These are phyloP conservation scores for Cyclostephanos invisitatus DNA, from an alignment of 108 stramenopile species.

Conservation along the genomic window DNA sequence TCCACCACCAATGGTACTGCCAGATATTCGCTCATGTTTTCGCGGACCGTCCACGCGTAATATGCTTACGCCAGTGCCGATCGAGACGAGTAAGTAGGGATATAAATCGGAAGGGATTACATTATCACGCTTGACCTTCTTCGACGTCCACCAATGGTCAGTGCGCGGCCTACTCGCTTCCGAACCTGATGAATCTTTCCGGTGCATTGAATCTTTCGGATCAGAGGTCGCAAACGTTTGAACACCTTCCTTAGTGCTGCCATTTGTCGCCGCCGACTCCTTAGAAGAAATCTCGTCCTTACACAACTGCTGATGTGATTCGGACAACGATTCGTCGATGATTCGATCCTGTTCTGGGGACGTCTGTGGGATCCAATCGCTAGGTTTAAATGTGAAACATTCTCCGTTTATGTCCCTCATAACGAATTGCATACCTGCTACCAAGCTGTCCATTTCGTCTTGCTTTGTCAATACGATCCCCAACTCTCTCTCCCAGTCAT, in stretches of 20 bases:
- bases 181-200: constrained; percentile 1
- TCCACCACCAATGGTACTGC: constrained; percentile 98
- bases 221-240: not conserved
- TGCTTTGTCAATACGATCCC: constrained; percentile 91
- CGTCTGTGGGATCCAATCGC: constrained; percentile 27
- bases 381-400: constrained; percentile 95
- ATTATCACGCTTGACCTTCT: constrained; percentile 86
- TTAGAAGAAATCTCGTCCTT: not conserved
- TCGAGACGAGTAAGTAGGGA: constrained; percentile 95
- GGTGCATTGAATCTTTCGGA: constrained; percentile 19
- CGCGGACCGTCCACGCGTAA: constrained; percentile 93
- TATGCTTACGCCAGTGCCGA: constrained; percentile 97
- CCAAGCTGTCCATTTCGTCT: constrained; percentile 95
- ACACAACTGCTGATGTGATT: not conserved
- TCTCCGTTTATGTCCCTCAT: constrained; percentile 90
- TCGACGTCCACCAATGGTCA: constrained; percentile 86
- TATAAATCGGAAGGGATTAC: constrained; percentile 66
- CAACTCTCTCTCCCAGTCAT: constrained; percentile 76
- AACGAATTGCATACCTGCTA: constrained; percentile 97
- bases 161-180: constrained; percentile 29
- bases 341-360: not conserved
- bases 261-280: not conserved
- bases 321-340: not conserved
- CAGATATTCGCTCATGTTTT: constrained; percentile 94
- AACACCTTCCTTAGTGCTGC: not conserved